Conservation (phyloP, 352 stramenopile genomes). For the Phytophthora fragariaefolia region DNA sequence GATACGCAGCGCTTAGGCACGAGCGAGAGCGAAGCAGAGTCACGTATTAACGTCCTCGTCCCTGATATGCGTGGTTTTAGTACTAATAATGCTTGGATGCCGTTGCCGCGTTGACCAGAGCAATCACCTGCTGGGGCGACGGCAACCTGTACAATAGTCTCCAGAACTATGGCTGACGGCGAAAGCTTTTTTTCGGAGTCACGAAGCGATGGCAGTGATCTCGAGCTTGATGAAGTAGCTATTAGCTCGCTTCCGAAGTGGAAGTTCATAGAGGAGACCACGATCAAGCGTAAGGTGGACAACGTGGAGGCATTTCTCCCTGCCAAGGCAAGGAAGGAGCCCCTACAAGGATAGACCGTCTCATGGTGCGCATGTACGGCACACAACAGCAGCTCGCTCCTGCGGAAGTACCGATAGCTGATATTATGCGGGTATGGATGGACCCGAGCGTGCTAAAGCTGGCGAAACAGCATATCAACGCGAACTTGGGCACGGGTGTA, state of each 20-base stretch:
- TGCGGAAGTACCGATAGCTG: not conserved
- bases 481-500: not conserved
- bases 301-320: slow-evolving; percentile 1
- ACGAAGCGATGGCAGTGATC: not conserved
- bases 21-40: not conserved
- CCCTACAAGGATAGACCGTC: not conserved
- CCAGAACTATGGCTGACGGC: not conserved
- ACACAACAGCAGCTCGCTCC: not conserved
- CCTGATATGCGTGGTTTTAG: not conserved
- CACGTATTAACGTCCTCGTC: not conserved
- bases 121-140: not conserved
- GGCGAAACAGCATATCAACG: slow-evolving; percentile 7
- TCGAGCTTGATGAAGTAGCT: not conserved
- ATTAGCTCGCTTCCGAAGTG: not conserved
- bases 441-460: slow-evolving; percentile 2
- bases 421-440: slow-evolving; percentile 2
- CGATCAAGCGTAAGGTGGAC: not conserved
- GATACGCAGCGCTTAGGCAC: not conserved
- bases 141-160: not conserved
- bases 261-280: not conserved
- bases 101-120: not conserved
- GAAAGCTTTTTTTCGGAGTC: not conserved
- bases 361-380: slow-evolving; percentile 6
- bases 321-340: not conserved
- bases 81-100: not conserved